Conservation (phyloP, 164 flowering plant species). For the Cinnamomum micranthum region DNA sequence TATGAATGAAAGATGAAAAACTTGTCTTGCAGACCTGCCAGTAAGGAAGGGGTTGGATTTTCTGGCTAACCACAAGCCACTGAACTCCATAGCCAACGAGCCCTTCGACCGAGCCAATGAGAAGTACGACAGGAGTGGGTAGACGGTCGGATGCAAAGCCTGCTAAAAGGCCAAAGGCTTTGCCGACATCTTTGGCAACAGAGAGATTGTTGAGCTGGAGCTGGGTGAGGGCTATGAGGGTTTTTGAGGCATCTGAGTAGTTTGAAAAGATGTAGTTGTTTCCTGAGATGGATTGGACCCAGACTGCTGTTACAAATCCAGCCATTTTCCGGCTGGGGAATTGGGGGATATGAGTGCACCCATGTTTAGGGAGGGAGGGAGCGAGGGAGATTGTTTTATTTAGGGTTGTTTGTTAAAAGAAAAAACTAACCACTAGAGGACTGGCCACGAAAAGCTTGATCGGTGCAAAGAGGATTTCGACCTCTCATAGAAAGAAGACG, state of each 20-base stretch:
- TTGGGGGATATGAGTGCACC: constrained; percentile 11
- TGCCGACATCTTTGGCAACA: constrained; percentile 79
- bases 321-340: constrained; percentile 55
- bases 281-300: constrained; percentile 86
- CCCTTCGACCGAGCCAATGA: constrained; percentile 77
- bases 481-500: too few species aligned
- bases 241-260: constrained; percentile 66
- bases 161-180: constrained; percentile 76
- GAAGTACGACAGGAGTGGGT: constrained; percentile 49
- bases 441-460: too few species aligned
- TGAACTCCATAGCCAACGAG: constrained; percentile 76
- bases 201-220: constrained; percentile 69
- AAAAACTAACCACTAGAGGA: too few species aligned
- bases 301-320: constrained; percentile 78
- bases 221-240: constrained; percentile 68
- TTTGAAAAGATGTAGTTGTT: constrained; percentile 88
- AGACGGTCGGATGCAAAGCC: constrained; percentile 68
- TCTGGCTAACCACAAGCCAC: constrained; percentile 75
- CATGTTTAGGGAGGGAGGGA: too few species aligned
- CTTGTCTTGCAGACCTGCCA: constrained; percentile 52
- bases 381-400: too few species aligned
- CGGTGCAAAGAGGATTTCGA: too few species aligned
- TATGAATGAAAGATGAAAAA: too few species aligned
- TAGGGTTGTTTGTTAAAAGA: too few species aligned
- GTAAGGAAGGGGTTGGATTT: constrained; percentile 57